Conservation (phyloP, 208 protist genomes). For the Trypanosoma theileri region DNA sequence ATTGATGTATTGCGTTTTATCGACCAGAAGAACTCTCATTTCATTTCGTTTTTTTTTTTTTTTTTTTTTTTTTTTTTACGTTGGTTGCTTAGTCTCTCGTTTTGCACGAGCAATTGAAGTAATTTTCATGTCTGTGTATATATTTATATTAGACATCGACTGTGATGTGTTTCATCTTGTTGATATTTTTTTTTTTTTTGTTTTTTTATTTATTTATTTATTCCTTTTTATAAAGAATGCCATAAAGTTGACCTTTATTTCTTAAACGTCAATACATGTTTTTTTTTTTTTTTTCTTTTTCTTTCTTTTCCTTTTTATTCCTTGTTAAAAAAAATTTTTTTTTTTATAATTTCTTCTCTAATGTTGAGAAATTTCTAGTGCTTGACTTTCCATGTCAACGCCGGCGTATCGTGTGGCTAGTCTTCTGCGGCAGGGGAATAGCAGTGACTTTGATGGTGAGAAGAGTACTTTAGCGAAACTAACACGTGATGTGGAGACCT, state of each 20-base stretch:
- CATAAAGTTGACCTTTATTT: no score
- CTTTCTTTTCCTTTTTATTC: constrained; percentile 9
- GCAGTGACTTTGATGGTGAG: constrained; percentile 5
- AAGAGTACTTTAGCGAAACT: constrained; percentile 40
- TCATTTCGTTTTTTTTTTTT: neutral
- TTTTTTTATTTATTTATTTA: constrained; percentile 18
- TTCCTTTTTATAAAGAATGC: no score
- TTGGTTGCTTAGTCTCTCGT: neutral
- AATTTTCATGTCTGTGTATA: neutral
- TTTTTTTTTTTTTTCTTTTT: constrained; percentile 8
- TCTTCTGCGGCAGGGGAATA: constrained; percentile 21
- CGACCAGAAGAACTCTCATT: no score
- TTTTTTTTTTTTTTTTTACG: neutral
- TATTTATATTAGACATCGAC: neutral
- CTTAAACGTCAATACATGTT: no score
- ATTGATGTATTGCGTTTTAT: no score
- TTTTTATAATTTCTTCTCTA: constrained; percentile 13
- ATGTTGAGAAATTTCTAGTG: neutral
- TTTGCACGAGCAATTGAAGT: neutral
- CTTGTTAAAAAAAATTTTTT: neutral
- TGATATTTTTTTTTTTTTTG: neutral
- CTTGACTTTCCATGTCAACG: constrained; percentile 24
- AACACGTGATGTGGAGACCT: constrained; percentile 52
- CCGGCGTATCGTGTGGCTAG: constrained; percentile 33
- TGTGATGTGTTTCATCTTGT: no score